A percentile compares a stretch with the other conserved stretches of the same genome.
Evolutionary conservation across 2,329 filamentous ascomycete genomes (phyloP).

Genomic region (Huntiella savannae): DNA sequence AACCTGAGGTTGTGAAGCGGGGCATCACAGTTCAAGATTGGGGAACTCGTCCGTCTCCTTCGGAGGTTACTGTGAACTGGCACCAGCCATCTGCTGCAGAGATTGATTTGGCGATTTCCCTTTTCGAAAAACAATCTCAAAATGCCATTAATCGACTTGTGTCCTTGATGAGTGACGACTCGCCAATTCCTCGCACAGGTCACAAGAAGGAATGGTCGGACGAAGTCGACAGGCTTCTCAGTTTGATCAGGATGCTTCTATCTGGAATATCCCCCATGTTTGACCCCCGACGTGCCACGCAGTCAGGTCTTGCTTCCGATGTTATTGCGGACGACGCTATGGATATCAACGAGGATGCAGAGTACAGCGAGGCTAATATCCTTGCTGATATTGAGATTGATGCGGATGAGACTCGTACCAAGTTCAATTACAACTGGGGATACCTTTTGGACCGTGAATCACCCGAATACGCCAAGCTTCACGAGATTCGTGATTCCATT

Average conservation of each 20-base stretch:
- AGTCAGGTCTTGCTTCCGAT: slow-evolving; percentile 24
- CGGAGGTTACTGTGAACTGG: slow-evolving; percentile 72
- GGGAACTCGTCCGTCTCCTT: slow-evolving; percentile 58
- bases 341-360: slow-evolving; percentile 23
- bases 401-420: slow-evolving; percentile 65
- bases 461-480: slow-evolving; percentile 54
- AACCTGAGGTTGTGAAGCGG: slow-evolving; percentile 49
- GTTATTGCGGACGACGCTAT: slow-evolving; percentile 31
- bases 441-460: slow-evolving; percentile 46
- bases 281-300: slow-evolving; percentile 53
- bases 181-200: slow-evolving; percentile 72
- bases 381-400: slow-evolving; percentile 44
- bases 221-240: slow-evolving; percentile 77
- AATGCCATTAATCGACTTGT: slow-evolving; percentile 57
- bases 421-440: slow-evolving; percentile 75
- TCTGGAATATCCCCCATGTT: slow-evolving; percentile 83
- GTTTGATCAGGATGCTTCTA: slow-evolving; percentile 70
- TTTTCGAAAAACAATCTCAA: slow-evolving; percentile 71
- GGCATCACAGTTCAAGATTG: slow-evolving; percentile 66
- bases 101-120: slow-evolving; percentile 69
- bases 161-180: slow-evolving; percentile 61
- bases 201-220: slow-evolving; percentile 99
- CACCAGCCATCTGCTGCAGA: slow-evolving; percentile 67
- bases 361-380: slow-evolving; percentile 30
- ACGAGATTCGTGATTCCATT: slow-evolving; percentile 60